These are phyloP conservation scores for Globisporangium nunn DNA, from an alignment of 352 stramenopile genomes.

Conservation along the genomic window DNA sequence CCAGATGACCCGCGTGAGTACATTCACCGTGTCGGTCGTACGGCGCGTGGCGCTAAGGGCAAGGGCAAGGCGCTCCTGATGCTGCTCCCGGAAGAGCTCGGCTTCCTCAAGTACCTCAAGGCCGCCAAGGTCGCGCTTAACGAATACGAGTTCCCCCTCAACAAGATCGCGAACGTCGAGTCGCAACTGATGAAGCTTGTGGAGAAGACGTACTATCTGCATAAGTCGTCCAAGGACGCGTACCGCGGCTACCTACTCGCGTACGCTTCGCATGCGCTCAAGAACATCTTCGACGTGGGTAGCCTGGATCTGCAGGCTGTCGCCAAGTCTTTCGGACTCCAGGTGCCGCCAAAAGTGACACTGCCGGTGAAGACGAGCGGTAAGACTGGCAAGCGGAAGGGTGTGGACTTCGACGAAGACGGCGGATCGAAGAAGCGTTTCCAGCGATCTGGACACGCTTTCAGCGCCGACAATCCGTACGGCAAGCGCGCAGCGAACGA, in stretches of 20 bases:
- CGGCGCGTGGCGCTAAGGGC: constrained; percentile 81
- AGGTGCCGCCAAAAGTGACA: constrained; percentile 95
- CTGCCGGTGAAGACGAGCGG: constrained; percentile 86
- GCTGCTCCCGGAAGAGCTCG: constrained; percentile 95
- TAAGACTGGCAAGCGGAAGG: constrained; percentile 71
- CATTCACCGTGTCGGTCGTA: constrained; percentile 91
- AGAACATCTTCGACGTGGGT: constrained; percentile 98
- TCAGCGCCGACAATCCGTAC: constrained; percentile 88
- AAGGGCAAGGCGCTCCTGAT: constrained; percentile 96
- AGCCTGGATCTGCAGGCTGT: constrained; percentile 94
- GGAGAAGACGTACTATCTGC: constrained; percentile 99
- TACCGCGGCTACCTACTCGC: constrained; percentile 97
- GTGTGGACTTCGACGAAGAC: constrained; percentile 46
- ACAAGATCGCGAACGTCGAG: constrained; percentile 97
- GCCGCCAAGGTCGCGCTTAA: constrained; percentile 97
- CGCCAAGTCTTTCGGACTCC: constrained; percentile 97
- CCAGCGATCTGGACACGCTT: constrained; percentile 89
- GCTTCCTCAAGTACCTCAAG: constrained; percentile 97
- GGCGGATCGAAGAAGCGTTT: constrained; percentile 46
- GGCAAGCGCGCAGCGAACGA: background rate
- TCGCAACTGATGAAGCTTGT: constrained; percentile 96
- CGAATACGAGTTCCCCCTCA: constrained; percentile 98
- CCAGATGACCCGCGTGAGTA: constrained; percentile 98
- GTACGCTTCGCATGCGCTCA: constrained; percentile 97
- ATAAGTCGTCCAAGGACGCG: constrained; percentile 95